Base-by-base conservation (phyloP, 2,329 filamentous ascomycete genomes). In the Fusarium beomiforme region DNA sequence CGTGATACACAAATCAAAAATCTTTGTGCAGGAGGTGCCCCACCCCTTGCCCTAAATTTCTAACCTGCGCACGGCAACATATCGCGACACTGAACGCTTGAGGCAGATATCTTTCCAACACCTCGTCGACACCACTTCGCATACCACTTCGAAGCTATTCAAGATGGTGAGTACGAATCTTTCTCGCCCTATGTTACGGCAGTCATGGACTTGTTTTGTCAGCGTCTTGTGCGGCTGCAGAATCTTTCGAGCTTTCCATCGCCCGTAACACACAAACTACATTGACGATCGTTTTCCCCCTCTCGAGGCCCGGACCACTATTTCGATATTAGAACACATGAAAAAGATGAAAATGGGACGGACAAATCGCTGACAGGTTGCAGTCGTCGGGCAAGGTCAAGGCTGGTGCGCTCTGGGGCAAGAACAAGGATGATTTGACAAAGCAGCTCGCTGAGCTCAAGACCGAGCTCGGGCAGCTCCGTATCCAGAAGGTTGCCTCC, bases 401-500 rank as follows among this genome's bases (percentile, higher is more conserved):
- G 93, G 91, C 95, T 85, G 90, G 90, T 87, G 90, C 93, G 88
- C 94, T 99, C 86, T 98, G 96, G 96, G 91, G 90, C 88, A 99
- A 99, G 94, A 95, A 90, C 92, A 98, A 98, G 92, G 94, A 97
- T 83, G 97, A 99, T 81, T 90, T 99, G 86, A 90, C 90, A 83
- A 97, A 96, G 90, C 94, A 97, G 86, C 91, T 98, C 82, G 91
- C 91, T 80, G 94, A 97, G 86, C 89, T 97, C 84, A 97, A 98
- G 93, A 91, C 92, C 76, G 97, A 99, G 89, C 91, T 99, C 79
- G 93, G 94, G 83, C 92, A 95, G 88, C 91, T 99, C 82, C 93
- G 96, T 84, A 97, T 97, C 83, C 95, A 98, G 89, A 98, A 99
- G 92, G 95, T 99, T 84, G 89, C 94, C 82, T 97, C 95, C 80